phyloP scores from a whole-genome alignment of 441 rosid species.

The Euphorbia celastroides region DNA sequence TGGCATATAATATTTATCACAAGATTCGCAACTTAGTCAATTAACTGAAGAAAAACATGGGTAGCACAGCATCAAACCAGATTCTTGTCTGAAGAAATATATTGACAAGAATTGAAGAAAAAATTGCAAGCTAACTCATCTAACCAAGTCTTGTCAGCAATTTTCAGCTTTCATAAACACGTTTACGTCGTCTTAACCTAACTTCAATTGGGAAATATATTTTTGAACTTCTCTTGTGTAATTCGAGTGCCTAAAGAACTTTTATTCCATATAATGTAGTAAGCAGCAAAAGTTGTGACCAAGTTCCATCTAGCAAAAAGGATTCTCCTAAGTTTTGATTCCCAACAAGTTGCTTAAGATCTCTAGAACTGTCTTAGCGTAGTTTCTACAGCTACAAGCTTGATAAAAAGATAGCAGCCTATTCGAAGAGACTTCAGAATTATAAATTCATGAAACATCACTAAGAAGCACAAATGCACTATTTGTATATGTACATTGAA shows the following conservation, averaged over 20 bases:
- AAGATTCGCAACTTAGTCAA: too few species aligned
- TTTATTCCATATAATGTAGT: neutral
- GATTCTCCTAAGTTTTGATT: neutral
- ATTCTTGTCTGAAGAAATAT: too few species aligned
- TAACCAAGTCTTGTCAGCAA: too few species aligned
- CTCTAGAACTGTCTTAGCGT: neutral
- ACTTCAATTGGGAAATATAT: constrained; percentile 1
- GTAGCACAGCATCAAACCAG: too few species aligned
- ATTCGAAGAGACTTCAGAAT: neutral
- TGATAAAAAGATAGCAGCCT: neutral
- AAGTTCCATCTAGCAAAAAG: neutral
- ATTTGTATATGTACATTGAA: constrained; percentile 29
- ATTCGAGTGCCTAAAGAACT: neutral
- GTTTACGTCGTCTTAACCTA: too few species aligned
- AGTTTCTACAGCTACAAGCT: neutral
- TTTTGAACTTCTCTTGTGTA: neutral
- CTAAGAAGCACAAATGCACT: constrained; percentile 19
- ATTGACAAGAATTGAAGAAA: too few species aligned
- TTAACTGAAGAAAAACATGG: too few species aligned
- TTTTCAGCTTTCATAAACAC: too few species aligned
- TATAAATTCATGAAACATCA: constrained; percentile 11
- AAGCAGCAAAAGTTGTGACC: neutral
- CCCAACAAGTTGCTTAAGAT: constrained; percentile 3
- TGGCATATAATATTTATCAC: too few species aligned
- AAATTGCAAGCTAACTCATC: too few species aligned